Evolutionary conservation across 2,329 filamentous ascomycete genomes (phyloP).

Genomic region (Cladosporium sp.): DNA sequence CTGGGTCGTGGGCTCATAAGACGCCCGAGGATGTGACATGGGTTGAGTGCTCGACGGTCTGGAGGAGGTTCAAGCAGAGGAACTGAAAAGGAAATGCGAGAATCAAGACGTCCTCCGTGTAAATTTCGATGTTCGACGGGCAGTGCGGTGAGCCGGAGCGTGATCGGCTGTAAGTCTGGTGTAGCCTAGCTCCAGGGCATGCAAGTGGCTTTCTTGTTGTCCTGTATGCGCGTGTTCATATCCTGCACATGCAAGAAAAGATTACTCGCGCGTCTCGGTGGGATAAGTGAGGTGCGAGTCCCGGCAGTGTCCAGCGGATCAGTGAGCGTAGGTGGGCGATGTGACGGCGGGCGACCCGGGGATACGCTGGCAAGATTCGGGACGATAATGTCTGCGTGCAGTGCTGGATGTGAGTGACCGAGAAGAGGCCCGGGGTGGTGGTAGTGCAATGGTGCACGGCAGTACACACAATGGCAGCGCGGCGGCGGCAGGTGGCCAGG

Average conservation of each 20-base stretch:
- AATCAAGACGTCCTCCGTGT: not conserved
- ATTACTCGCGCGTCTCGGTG: conserved; percentile 3
- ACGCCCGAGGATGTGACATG: conserved; percentile 23
- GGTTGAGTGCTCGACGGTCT: conserved; percentile 2
- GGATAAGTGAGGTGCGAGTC: conserved; percentile 1
- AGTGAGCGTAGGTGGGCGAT: not conserved
- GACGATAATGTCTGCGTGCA: conserved; percentile 7
- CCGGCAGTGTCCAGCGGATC: conserved; percentile 1
- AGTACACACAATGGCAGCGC: conserved; percentile 3
- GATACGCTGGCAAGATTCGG: not conserved
- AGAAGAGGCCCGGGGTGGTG: conserved; percentile 3
- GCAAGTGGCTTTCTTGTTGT: conserved; percentile 5
- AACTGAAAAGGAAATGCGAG: not conserved
- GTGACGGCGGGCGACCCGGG: not conserved
- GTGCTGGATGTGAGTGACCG: not conserved
- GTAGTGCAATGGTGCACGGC: conserved; percentile 11
- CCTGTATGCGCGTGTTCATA: conserved; percentile 7
- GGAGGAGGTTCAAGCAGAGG: not conserved
- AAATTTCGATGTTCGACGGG: not conserved
- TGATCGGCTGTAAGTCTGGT: conserved; percentile 2
- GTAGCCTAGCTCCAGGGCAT: conserved; percentile 6
- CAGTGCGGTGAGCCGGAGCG: not conserved
- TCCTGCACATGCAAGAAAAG: conserved; percentile 6
- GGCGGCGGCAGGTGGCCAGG: not conserved
- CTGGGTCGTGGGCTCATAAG: conserved; percentile 9